phyloP scores from a whole-genome alignment of 169 alveolate genomes.

The Plasmodium ovale region DNA sequence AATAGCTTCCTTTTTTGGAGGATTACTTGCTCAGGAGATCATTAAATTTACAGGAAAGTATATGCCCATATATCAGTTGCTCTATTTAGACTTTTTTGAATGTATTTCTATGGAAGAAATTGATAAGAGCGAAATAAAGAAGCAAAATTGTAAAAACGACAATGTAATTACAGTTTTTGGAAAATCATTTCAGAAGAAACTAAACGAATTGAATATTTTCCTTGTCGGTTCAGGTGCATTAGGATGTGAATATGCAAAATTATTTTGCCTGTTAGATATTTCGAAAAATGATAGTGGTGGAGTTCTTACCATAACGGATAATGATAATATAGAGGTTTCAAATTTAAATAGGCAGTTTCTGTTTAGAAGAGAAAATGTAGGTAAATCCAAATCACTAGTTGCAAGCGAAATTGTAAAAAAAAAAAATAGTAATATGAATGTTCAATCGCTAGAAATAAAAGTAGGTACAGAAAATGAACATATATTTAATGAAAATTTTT shows the following conservation, averaged over 20 bases:
- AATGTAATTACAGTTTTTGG: conserved; percentile 81
- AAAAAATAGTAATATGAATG: conserved; percentile 91
- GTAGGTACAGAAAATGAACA: conserved; percentile 98
- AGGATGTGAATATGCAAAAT: conserved; percentile 98
- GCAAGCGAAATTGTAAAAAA: conserved; percentile 91
- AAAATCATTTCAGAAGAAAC: conserved; percentile 77
- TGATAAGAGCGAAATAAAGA: conserved; percentile 68
- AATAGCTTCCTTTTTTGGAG: conserved; percentile 98
- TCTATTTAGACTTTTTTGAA: conserved; percentile 96
- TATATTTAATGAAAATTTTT: conserved; percentile 96
- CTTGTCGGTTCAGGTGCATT: conserved; percentile 99
- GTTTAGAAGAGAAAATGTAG: conserved; percentile 93
- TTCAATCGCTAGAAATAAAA: conserved; percentile 86
- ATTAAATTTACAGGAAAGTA: conserved; percentile 98
- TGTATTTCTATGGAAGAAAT: conserved; percentile 80
- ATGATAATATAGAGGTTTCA: conserved; percentile 97
- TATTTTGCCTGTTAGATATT: conserved; percentile 97
- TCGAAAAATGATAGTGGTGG: conserved; percentile 88
- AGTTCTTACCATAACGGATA: conserved; percentile 96
- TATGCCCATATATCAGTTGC: conserved; percentile 97
- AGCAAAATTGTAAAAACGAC: conserved; percentile 78
- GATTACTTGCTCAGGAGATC: conserved; percentile 96
- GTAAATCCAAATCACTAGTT: conserved; percentile 82
- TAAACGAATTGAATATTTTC: conserved; percentile 76
- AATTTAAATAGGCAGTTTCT: conserved; percentile 97